A percentile compares a stretch with the other conserved stretches of the same genome.
These are phyloP conservation scores for Paecilomyces formosus DNA, from an alignment of 2,329 filamentous ascomycete genomes.

Conservation along the genomic window DNA sequence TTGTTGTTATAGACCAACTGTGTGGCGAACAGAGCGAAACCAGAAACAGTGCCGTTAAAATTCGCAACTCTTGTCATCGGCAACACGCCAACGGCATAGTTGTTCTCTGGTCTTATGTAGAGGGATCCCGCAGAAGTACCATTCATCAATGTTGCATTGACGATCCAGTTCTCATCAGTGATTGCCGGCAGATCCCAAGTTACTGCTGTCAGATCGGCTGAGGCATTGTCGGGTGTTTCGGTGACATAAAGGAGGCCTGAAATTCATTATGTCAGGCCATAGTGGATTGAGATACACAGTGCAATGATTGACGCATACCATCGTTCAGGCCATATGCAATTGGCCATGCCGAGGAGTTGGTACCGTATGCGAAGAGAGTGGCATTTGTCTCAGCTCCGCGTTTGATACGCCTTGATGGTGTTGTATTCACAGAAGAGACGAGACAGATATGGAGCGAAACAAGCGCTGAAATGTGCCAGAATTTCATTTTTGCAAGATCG, in stretches of 20 bases:
- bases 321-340: constrained; percentile 9
- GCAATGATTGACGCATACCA: constrained; percentile 5
- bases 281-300: neutral
- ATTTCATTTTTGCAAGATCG: neutral
- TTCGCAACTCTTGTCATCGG: constrained; percentile 2
- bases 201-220: neutral
- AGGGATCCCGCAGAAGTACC: constrained; percentile 10
- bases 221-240: neutral
- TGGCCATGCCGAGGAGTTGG: constrained; percentile 10
- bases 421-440: neutral
- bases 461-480: neutral
- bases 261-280: neutral
- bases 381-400: constrained; percentile 11
- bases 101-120: neutral
- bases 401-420: neutral
- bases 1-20: constrained; percentile 15
- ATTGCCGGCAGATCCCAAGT: constrained; percentile 6
- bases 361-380: constrained; percentile 12
- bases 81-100: neutral
- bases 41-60: constrained; percentile 11
- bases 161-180: constrained; percentile 13
- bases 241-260: neutral
- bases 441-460: neutral
- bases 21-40: constrained; percentile 13
- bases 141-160: constrained; percentile 11